A percentile compares a stretch with the other conserved stretches of the same genome.
phyloP scores from a whole-genome alignment of 2,329 filamentous ascomycete species.

The Nemania sp. region DNA sequence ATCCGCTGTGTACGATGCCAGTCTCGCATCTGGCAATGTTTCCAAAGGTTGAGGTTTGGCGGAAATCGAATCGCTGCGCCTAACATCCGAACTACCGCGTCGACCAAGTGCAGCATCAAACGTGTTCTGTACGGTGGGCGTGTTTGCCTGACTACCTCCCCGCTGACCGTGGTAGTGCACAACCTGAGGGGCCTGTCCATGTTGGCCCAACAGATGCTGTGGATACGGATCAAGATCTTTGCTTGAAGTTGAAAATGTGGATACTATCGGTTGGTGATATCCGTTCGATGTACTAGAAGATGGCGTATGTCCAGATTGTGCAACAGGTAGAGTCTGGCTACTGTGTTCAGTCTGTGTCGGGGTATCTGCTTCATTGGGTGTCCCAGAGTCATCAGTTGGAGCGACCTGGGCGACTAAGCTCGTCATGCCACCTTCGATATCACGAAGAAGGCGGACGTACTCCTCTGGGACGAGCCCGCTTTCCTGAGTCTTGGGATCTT shows the following conservation, averaged over 20 bases:
- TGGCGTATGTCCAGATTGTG: conserved; percentile 49
- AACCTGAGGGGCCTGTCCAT: conserved; percentile 67
- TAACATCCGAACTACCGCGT: conserved; percentile 55
- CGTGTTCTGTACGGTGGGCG: conserved; percentile 60
- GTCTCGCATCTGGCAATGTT: conserved; percentile 45
- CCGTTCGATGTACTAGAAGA: conserved; percentile 57
- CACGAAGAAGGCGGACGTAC: conserved; percentile 88
- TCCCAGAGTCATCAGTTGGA: conserved; percentile 53
- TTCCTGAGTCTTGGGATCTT: conserved; percentile 92
- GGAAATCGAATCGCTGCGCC: conserved; percentile 45
- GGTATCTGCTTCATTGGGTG: conserved; percentile 61
- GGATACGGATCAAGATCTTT: conserved; percentile 72
- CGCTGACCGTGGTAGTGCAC: conserved; percentile 70
- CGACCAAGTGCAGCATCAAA: conserved; percentile 53
- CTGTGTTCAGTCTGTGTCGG: conserved; percentile 65
- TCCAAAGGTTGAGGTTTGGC: conserved; percentile 46
- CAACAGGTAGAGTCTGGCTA: conserved; percentile 26
- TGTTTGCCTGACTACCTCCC: conserved; percentile 69
- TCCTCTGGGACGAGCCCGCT: conserved; percentile 95
- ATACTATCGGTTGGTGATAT: conserved; percentile 71
- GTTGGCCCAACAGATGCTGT: conserved; percentile 66
- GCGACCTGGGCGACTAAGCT: conserved; percentile 66
- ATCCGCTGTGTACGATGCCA: conserved; percentile 37
- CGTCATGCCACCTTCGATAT: conserved; percentile 89
- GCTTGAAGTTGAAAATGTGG: conserved; percentile 72